Percentiles rank a stretch among this genome's conserved stretches.
These are phyloP conservation scores for Botrytis paeoniae DNA, from an alignment of 2,329 filamentous ascomycete species.

Conservation along the genomic window DNA sequence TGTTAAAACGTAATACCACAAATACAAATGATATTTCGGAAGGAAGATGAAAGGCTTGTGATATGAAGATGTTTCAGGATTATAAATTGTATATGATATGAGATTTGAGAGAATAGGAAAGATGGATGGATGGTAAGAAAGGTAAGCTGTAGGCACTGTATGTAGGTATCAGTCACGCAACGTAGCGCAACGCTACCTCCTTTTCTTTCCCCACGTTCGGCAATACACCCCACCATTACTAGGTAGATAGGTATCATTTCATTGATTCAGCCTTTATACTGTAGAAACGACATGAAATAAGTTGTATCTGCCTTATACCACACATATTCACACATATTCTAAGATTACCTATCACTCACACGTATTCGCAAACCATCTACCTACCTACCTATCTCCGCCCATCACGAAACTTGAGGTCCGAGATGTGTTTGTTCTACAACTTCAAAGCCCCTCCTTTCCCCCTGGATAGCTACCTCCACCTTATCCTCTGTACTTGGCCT, in stretches of 20 bases:
- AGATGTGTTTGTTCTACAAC: no score
- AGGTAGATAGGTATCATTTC: not conserved
- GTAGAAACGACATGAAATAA: not conserved
- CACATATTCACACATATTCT: not conserved
- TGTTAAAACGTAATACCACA: not conserved
- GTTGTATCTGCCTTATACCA: not conserved
- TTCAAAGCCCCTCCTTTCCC: no score
- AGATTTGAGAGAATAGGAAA: no score
- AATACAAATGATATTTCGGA: not conserved
- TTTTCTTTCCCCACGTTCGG: slow-evolving; percentile 6
- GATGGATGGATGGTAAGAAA: not conserved
- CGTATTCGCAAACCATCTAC: no score
- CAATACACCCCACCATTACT: not conserved
- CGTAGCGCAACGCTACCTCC: not conserved
- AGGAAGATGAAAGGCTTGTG: not conserved
- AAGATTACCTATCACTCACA: not conserved
- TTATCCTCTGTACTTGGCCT: no score
- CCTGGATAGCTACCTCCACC: not conserved
- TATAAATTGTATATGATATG: not conserved
- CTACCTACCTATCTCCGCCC: not conserved
- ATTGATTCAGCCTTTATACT: not conserved
- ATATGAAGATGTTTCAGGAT: not conserved
- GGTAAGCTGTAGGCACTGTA: not conserved
- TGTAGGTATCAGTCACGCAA: not conserved
- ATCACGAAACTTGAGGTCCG: not conserved